Evolutionary conservation across 2,329 filamentous ascomycete genomes (phyloP), one percentile per base, ranked within the genome.

Genomic region (Didymella keratinophila): DNA sequence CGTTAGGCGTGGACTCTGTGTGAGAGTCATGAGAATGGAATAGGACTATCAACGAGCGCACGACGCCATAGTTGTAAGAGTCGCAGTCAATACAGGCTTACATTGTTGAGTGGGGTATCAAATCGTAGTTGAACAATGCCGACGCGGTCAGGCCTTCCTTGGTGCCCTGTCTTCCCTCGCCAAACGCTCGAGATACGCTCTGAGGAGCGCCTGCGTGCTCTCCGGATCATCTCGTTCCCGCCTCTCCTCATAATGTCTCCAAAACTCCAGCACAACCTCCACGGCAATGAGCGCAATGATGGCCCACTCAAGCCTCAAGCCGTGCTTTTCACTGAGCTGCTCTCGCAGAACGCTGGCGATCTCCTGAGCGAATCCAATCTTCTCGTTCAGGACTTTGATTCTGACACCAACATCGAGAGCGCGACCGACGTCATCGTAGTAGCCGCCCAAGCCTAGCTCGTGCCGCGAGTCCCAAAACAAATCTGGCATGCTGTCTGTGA

Each of bases 291-390:
- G 84, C 2, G 91, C 82, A 69, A 99, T 98, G 74, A 99, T 98
- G 69, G 96, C 96, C 90, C 92, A 94, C 79, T 98, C 95, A 11
- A 99, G 82, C 54, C 92, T 84, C 28, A 93, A 87, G 16, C 92
- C 90, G 73, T 98, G 93, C 75, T 92, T 92, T 81, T 98, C 93
- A 73, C 91, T 96, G 54, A 96, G 83, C 73, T 93, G 88, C 76
- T 97, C 92, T 57, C 95, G 84, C 61, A 98, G 79, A 16, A 98
- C 93, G 51, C 84, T 91, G 7, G 95, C 93, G 75, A 97, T 97
- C 76, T 98, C 94, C 71, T 95, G 91, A 1, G 94, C 95, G 75
- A 99, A 98, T 72, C 97, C 94, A 86, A 99, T 96, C 80, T 96
- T 96, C 79, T 96, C 92, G 76, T 99, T 99, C 67, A 98, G 79